Conservation (phyloP, 176 grass and related monocot genomes). For the Hsuehochloa calcarea region DNA sequence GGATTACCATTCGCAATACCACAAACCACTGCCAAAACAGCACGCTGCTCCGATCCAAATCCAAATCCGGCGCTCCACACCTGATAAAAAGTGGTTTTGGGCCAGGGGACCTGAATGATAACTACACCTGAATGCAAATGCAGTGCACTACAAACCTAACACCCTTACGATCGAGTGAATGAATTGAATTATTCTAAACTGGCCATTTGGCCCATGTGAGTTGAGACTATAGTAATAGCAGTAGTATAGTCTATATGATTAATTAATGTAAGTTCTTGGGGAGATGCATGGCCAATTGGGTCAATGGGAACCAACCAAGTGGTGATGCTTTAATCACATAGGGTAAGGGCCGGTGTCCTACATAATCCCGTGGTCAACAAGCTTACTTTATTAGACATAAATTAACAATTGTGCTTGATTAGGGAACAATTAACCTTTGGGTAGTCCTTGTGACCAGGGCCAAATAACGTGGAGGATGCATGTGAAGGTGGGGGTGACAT, state of each 20-base stretch:
- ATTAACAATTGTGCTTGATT: constrained; percentile 7
- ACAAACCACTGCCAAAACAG: no score
- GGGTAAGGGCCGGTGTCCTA: not conserved
- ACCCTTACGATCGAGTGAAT: not conserved
- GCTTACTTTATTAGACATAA: not conserved
- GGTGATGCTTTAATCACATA: constrained; percentile 6
- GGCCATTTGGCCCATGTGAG: not conserved
- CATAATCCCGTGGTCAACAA: constrained; percentile 21
- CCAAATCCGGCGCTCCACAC: no score
- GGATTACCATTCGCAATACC: no score
- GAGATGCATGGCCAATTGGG: not conserved
- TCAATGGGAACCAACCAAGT: not conserved
- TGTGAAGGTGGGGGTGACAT: constrained; percentile 13
- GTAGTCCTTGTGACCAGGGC: not conserved
- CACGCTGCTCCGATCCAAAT: no score
- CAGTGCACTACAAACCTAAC: constrained; percentile 1
- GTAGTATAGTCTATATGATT: not conserved
- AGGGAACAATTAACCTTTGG: constrained; percentile 12
- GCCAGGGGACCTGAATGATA: not conserved
- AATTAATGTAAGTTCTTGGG: not conserved
- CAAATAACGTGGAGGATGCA: not conserved
- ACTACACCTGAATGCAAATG: constrained; percentile 2
- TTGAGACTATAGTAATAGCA: no score
- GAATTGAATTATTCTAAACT: not conserved
- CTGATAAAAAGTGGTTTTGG: constrained; percentile 15